A percentile compares a stretch with the other conserved stretches of the same genome.
Conservation (phyloP, 257 asterid genomes). For the Ajuga chamaepitys region DNA sequence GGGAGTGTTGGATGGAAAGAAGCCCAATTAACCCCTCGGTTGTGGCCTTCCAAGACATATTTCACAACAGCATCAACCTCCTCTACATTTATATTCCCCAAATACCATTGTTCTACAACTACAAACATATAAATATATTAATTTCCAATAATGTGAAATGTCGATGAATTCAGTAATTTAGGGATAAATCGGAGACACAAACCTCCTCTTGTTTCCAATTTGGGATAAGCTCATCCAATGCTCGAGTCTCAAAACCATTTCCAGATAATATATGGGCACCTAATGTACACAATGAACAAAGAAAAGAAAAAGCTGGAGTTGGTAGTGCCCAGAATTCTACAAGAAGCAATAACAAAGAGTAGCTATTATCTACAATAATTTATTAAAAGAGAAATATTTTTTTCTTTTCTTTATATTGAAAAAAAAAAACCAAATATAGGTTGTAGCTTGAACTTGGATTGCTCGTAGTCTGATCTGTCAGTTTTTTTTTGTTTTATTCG, state of each 20-base stretch:
- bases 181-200: slow-evolving; percentile 19
- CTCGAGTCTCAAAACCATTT: slow-evolving; percentile 90
- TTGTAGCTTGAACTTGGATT: not conserved
- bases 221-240: slow-evolving; percentile 90
- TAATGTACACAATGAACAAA: slow-evolving; percentile 22
- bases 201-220: slow-evolving; percentile 86
- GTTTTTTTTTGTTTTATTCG: not conserved
- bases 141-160: no score
- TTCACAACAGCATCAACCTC: slow-evolving; percentile 99
- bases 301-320: no score
- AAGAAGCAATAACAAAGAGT: slow-evolving; percentile 9
- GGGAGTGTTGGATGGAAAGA: slow-evolving; percentile 99
- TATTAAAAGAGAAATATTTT: not conserved
- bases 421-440: no score
- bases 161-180: no score
- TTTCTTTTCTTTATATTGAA: not conserved
- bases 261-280: slow-evolving; percentile 98
- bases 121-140: no score
- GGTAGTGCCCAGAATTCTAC: no score
- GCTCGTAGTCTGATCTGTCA: not conserved
- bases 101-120: no score
- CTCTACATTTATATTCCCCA: no score
- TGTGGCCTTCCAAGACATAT: slow-evolving; percentile 97
- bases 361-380: not conserved
- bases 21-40: slow-evolving; percentile 98